A percentile compares a stretch with the other conserved stretches of the same genome.
Evolutionary conservation across 192 early-diverging fungal species (phyloP).

Genomic region (Podila epigama): DNA sequence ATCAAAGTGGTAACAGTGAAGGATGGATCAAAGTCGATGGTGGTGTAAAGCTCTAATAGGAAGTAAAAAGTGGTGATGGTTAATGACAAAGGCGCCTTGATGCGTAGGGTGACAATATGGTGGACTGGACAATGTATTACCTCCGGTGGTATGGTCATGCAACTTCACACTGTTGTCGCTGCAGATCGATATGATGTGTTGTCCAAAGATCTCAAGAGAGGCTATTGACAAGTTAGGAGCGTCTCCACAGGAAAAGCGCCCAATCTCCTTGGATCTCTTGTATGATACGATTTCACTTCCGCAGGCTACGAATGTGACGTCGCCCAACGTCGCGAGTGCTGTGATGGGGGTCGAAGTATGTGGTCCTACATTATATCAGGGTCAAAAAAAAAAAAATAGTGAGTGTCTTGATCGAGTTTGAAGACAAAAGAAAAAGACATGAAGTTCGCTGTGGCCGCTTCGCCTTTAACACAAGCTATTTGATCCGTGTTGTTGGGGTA

Average conservation of each 20-base stretch:
- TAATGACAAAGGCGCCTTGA: no score
- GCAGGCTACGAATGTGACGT: slow-evolving; percentile 78
- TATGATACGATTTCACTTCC: slow-evolving; percentile 67
- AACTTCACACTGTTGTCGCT: slow-evolving; percentile 83
- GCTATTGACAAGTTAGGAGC: slow-evolving; percentile 44
- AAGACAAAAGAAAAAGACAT: not conserved
- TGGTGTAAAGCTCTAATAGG: slow-evolving; percentile 68
- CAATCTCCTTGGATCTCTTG: slow-evolving; percentile 74
- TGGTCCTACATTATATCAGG: slow-evolving; percentile 49
- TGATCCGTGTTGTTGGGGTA: not conserved
- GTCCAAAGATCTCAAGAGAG: slow-evolving; percentile 76
- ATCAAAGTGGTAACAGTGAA: slow-evolving; percentile 80
- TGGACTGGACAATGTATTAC: slow-evolving; percentile 46
- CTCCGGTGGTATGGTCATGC: slow-evolving; percentile 76
- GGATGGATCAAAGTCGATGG: slow-evolving; percentile 74
- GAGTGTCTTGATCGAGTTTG: not conserved
- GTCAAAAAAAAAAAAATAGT: not conserved
- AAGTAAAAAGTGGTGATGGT: not conserved
- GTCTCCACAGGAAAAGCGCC: slow-evolving; percentile 20
- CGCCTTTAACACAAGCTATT: not conserved
- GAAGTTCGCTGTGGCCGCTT: not conserved
- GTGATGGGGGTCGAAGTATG: slow-evolving; percentile 72
- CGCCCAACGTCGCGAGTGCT: slow-evolving; percentile 71
- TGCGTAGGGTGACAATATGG: not conserved
- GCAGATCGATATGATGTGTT: slow-evolving; percentile 76